A percentile compares a stretch with the other conserved stretches of the same genome.
phyloP scores from a whole-genome alignment of 768 basidiomycete species.

The Guyanaporus albipodus region DNA sequence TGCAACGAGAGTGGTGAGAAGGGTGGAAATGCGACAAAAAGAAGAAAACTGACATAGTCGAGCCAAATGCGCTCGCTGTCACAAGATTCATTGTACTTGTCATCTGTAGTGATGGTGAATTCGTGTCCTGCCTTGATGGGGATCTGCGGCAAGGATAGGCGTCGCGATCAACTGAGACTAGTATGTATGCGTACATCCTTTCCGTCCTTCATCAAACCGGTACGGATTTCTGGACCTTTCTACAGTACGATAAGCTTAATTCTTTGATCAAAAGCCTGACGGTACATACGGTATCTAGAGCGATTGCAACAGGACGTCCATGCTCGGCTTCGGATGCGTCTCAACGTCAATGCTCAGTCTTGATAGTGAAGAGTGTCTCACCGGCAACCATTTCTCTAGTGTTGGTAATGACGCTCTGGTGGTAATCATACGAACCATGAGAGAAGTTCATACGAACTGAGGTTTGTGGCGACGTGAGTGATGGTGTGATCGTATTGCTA shows the following conservation, averaged over 20 bases:
- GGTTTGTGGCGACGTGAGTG: conserved; percentile 8
- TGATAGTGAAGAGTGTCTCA: conserved; percentile 33
- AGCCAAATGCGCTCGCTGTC: conserved; percentile 85
- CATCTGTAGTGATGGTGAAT: conserved; percentile 85
- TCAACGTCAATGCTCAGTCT: conserved; percentile 1
- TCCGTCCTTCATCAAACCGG: conserved; percentile 84
- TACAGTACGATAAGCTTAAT: conserved; percentile 28
- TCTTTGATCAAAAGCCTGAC: background rate
- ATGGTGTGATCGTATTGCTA: background rate
- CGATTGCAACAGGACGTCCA: conserved; percentile 95
- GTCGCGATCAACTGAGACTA: background rate
- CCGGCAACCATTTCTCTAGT: conserved; percentile 80
- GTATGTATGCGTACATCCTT: conserved; percentile 63
- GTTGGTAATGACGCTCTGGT: conserved; percentile 99
- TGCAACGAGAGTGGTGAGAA: conserved; percentile 28
- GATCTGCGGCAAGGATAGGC: conserved; percentile 44
- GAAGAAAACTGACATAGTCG: conserved; percentile 73
- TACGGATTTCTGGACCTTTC: conserved; percentile 99
- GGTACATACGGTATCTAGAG: conserved; percentile 84
- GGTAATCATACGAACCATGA: conserved; percentile 97
- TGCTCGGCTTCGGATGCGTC: conserved; percentile 38
- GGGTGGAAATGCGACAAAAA: background rate
- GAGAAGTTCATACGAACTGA: conserved; percentile 99
- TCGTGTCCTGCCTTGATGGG: conserved; percentile 89
- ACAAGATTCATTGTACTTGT: conserved; percentile 71